phyloP scores from a whole-genome alignment of 2,329 filamentous ascomycete genomes.

The Fusarium miscanthi region DNA sequence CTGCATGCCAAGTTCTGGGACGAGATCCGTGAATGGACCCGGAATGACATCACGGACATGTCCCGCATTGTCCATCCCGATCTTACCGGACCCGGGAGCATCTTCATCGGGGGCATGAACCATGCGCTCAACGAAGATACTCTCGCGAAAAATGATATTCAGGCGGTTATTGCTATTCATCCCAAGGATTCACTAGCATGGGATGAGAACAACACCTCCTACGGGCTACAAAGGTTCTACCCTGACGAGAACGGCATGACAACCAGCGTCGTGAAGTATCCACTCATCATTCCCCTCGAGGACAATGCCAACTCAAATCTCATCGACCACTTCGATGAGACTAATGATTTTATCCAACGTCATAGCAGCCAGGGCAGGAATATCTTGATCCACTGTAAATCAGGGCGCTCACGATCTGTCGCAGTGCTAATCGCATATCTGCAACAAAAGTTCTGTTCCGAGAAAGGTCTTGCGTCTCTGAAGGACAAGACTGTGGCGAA shows the following conservation, averaged over 20 bases:
- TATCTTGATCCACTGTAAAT: slow-evolving; percentile 1
- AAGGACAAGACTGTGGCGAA: not conserved
- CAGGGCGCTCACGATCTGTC: not conserved
- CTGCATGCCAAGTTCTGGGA: slow-evolving; percentile 4
- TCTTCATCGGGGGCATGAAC: not conserved
- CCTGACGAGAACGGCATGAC: not conserved
- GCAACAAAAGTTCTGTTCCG: not conserved
- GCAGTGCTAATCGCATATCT: not conserved
- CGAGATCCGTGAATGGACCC: not conserved
- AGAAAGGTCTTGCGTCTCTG: not conserved
- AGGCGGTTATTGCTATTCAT: not conserved
- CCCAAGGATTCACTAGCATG: not conserved
- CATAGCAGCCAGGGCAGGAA: not conserved
- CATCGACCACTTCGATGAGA: not conserved
- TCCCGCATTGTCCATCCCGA: not conserved
- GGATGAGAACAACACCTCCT: not conserved
- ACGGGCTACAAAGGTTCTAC: not conserved
- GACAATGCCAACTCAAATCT: not conserved
- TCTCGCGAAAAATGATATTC: not conserved
- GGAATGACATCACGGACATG: not conserved
- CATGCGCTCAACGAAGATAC: not conserved
- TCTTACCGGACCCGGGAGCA: not conserved
- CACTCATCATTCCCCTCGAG: not conserved
- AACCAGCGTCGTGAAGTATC: not conserved
- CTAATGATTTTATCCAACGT: not conserved